A percentile compares a stretch with the other conserved stretches of the same genome.
phyloP scores from a whole-genome alignment of 116 monocot genomes.

The Dioscorea cayenensis region DNA sequence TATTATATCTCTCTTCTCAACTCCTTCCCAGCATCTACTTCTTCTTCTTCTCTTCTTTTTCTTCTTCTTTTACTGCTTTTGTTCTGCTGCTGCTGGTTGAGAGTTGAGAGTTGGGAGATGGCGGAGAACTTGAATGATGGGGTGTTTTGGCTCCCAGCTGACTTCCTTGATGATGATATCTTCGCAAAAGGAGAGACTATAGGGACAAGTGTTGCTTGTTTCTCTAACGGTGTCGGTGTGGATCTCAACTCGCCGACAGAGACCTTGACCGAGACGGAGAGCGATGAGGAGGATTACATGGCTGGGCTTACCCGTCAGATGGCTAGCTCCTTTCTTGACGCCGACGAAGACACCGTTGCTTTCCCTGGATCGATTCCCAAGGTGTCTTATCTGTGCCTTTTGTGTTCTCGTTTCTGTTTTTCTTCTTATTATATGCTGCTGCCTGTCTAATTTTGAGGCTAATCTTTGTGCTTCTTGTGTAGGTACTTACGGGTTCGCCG shows the following conservation, averaged over 20 bases:
- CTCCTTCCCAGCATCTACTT: not conserved
- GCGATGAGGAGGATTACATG: constrained; percentile 46
- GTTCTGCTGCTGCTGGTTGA: not conserved
- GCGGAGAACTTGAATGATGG: constrained; percentile 17
- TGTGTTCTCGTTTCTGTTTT: too few relatives aligned
- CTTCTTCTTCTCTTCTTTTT: not conserved
- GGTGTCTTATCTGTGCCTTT: not conserved
- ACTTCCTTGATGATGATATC: constrained; percentile 50
- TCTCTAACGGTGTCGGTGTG: constrained; percentile 7
- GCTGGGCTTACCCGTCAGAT: constrained; percentile 34
- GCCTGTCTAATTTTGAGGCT: too few relatives aligned
- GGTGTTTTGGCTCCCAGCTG: constrained; percentile 54
- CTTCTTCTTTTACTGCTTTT: not conserved
- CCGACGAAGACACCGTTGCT: constrained; percentile 8
- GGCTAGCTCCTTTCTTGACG: constrained; percentile 32
- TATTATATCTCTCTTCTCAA: constrained; percentile 1
- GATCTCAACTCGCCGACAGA: constrained; percentile 10
- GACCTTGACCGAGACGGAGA: constrained; percentile 32
- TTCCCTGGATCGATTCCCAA: constrained; percentile 9
- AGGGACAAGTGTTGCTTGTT: not conserved
- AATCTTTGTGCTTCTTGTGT: not conserved
- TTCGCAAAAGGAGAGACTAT: constrained; percentile 9
- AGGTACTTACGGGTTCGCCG: constrained; percentile 39
- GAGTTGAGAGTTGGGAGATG: not conserved
- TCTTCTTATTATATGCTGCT: too few relatives aligned